A percentile compares a stretch with the other conserved stretches of the same genome.
phyloP scores from a whole-genome alignment of 2,329 filamentous ascomycete species.

The Phoma herbarum region DNA sequence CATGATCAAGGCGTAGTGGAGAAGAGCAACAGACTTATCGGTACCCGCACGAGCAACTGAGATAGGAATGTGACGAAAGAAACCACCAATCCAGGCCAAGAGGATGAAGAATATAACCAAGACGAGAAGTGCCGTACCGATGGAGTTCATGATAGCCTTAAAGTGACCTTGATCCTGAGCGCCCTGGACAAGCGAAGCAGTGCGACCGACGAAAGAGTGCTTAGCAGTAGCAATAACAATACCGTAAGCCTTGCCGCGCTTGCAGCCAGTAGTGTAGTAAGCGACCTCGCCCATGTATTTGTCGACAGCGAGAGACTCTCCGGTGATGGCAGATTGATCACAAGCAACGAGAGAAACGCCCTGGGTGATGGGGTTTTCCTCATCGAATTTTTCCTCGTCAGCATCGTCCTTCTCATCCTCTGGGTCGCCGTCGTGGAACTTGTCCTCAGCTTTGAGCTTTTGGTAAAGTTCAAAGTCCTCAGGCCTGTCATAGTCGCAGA shows the following conservation, averaged over 20 bases:
- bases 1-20: conserved; percentile 56
- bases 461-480: conserved; percentile 73
- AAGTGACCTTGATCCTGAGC: conserved; percentile 72
- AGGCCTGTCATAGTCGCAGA: conserved; percentile 75
- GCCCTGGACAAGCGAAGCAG: conserved; percentile 76
- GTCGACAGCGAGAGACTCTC: conserved; percentile 80
- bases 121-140: conserved; percentile 76
- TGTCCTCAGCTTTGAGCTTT: conserved; percentile 65
- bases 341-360: conserved; percentile 74
- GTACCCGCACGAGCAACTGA: conserved; percentile 63
- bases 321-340: conserved; percentile 83
- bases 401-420: conserved; percentile 69
- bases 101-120: conserved; percentile 82
- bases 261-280: conserved; percentile 84
- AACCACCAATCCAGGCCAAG: conserved; percentile 78
- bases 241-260: conserved; percentile 79
- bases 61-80: conserved; percentile 75
- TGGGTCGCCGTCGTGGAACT: conserved; percentile 65
- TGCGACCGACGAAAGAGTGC: conserved; percentile 79
- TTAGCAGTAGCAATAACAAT: conserved; percentile 73
- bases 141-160: conserved; percentile 84
- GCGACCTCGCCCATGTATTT: conserved; percentile 79
- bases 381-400: conserved; percentile 67
- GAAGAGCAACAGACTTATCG: conserved; percentile 68
- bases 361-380: conserved; percentile 61